Base-by-base conservation (phyloP, 2,329 filamentous ascomycete genomes). In the Microcyclospora tardicrescens region DNA sequence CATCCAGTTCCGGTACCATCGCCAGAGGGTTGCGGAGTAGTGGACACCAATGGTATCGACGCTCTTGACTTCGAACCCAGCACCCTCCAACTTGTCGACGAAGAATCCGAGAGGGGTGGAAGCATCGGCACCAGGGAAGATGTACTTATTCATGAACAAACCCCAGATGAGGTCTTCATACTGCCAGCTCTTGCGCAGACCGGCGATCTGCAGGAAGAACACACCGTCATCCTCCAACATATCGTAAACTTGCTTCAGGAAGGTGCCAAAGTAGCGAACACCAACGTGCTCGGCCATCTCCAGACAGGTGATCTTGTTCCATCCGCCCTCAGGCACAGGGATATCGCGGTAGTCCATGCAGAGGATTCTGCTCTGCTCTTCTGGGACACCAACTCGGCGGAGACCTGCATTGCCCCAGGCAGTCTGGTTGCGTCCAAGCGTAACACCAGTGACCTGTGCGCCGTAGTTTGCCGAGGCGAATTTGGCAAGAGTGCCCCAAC, bases 201-300 rank as follows among this genome's bases (percentile, higher is more conserved):
- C 91, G 53, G 89, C 86, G 54, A 93, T 86, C 65, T 96, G 91
- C 44, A 96, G 73, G 75, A 91, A 95, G 71, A 96, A 93, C 49
- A 85, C 76, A 61, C 91, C 91, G 50, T 96, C 86, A 50, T 96
- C 91, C 45, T 95, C 84, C 39, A 96, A 78, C 86, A 96, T 95
- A 57, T 93, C 80, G 62, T 93, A 75, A 41, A 93, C 82, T 67
- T 96, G 89, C 53, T 71, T 76, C 54, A 87, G 68, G 71, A 98
- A 96, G 46, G 67, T 65, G 42, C 70, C 67, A 57, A 96, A 81
- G 66, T 94, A 83, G 49, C 86, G 82, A 44, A 96, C 83, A 67
- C 91, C 91, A 52, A 96, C 91, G 67, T 98, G 91, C 71, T 96
- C 91, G 39, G 85, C 87, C 91, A 96, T 96, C 66, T 98, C 91